A percentile compares a stretch with the other conserved stretches of the same genome.
phyloP scores from a whole-genome alignment of 208 protist genomes.

The Wallacemonas sp. region DNA sequence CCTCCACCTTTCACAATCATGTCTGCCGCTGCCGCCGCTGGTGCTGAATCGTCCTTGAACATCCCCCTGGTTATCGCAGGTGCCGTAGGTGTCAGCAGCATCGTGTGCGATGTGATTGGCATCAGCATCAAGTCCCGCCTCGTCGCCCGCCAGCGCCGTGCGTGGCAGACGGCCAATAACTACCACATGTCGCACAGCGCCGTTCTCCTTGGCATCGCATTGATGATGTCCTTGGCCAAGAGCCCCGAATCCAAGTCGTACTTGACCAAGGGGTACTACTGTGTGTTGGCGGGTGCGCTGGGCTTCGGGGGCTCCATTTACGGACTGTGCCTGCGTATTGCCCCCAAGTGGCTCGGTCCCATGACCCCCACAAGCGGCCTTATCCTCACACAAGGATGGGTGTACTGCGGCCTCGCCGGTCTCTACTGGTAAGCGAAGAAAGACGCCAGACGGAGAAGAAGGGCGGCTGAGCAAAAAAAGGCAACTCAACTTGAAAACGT shows the following conservation, averaged over 20 bases:
- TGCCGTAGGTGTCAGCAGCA: conserved; percentile 31
- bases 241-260: conserved; percentile 24
- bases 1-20: conserved; percentile 6
- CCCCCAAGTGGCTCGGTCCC: conserved; percentile 48
- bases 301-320: conserved; percentile 77
- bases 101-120: conserved; percentile 27
- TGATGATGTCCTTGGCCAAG: conserved; percentile 26
- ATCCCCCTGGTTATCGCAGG: conserved; percentile 34
- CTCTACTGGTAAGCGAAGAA: conserved; percentile 34
- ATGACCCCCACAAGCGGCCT: conserved; percentile 68
- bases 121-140: conserved; percentile 29
- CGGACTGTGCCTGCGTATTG: conserved; percentile 46
- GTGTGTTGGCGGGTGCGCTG: conserved; percentile 44
- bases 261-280: conserved; percentile 51
- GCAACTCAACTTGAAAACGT: neutral
- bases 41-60: neutral
- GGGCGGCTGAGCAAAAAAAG: too few species aligned
- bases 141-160: conserved; percentile 38
- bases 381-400: conserved; percentile 67
- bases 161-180: conserved; percentile 49
- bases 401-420: conserved; percentile 51
- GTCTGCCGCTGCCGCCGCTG: neutral
- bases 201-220: conserved; percentile 35
- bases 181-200: conserved; percentile 52
- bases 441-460: neutral